Percentiles rank a stretch among this genome's conserved stretches.
phyloP scores from a whole-genome alignment of 2,329 filamentous ascomycete genomes.

The Kalaharituber pfeilii region DNA sequence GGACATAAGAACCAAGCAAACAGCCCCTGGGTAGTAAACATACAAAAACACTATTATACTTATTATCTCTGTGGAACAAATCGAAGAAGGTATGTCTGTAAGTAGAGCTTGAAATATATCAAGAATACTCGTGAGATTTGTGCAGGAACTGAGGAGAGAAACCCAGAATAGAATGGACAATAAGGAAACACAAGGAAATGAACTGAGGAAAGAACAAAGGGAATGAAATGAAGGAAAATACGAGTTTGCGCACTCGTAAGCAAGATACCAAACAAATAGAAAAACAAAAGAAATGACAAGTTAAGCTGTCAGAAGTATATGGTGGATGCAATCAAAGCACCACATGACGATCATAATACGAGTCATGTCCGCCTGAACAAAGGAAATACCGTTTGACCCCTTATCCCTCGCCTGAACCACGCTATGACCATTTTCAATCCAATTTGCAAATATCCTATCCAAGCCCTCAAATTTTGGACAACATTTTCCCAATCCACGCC shows the following conservation, averaged over 20 bases:
- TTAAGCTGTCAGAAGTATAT: neutral
- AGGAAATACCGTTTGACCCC: neutral
- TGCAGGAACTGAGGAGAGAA: constrained; percentile 8
- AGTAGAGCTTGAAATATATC: neutral
- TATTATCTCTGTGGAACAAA: neutral
- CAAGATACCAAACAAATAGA: constrained; percentile 10
- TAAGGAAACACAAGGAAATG: constrained; percentile 22
- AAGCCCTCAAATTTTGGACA: neutral
- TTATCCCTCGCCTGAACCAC: neutral
- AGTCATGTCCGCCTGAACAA: neutral
- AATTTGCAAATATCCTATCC: neutral
- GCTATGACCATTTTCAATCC: neutral
- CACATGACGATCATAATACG: neutral
- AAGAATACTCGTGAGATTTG: constrained; percentile 1
- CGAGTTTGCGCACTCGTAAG: constrained; percentile 5
- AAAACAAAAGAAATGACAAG: constrained; percentile 4
- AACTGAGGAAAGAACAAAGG: constrained; percentile 24
- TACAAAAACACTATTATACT: neutral
- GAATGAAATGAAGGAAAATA: constrained; percentile 7
- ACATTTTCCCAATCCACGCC: neutral
- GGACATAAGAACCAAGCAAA: neutral
- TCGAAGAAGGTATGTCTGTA: neutral
- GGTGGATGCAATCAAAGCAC: neutral
- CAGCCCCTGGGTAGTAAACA: neutral
- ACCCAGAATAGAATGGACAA: constrained; percentile 18